A percentile compares a stretch with the other conserved stretches of the same genome.
These are phyloP conservation scores for Zymoseptoria brevis DNA, from an alignment of 2,329 filamentous ascomycete genomes.

Conservation along the genomic window DNA sequence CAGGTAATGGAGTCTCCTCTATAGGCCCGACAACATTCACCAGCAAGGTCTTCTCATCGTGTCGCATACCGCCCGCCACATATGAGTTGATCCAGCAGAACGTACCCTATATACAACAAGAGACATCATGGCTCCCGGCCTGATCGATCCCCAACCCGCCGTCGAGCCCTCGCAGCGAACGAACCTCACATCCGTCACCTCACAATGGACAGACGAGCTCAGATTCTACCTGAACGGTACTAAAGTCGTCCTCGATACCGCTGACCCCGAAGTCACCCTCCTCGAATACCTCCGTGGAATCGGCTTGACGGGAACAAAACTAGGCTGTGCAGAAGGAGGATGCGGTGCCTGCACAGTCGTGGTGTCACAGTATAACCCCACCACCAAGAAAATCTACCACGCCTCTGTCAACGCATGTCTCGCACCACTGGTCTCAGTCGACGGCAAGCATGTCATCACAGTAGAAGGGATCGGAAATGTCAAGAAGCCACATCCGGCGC, in stretches of 20 bases:
- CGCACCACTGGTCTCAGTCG: constrained; percentile 82
- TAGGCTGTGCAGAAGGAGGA: constrained; percentile 92
- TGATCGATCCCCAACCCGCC: constrained; percentile 44
- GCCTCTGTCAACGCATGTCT: constrained; percentile 94
- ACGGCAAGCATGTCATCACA: constrained; percentile 97
- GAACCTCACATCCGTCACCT: constrained; percentile 57
- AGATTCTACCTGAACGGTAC: constrained; percentile 94
- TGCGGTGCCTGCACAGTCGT: constrained; percentile 96
- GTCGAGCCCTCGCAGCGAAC: constrained; percentile 38
- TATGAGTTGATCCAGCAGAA: neutral
- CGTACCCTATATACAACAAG: neutral
- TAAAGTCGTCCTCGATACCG: constrained; percentile 71
- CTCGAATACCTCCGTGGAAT: constrained; percentile 89
- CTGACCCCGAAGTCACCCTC: constrained; percentile 86
- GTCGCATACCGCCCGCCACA: neutral
- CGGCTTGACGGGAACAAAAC: constrained; percentile 88
- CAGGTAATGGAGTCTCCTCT: neutral
- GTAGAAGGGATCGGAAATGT: constrained; percentile 91
- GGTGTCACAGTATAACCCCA: constrained; percentile 86
- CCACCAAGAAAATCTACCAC: constrained; percentile 87
- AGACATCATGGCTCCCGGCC: constrained; percentile 49
- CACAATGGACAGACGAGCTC: constrained; percentile 75
- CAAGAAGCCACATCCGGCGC: constrained; percentile 76
- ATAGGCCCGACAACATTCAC: neutral
- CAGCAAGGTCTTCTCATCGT: neutral